A percentile compares a stretch with the other conserved stretches of the same genome.
phyloP scores from a whole-genome alignment of 2,329 filamentous ascomycete genomes.

The Cytospora schulzeri region DNA sequence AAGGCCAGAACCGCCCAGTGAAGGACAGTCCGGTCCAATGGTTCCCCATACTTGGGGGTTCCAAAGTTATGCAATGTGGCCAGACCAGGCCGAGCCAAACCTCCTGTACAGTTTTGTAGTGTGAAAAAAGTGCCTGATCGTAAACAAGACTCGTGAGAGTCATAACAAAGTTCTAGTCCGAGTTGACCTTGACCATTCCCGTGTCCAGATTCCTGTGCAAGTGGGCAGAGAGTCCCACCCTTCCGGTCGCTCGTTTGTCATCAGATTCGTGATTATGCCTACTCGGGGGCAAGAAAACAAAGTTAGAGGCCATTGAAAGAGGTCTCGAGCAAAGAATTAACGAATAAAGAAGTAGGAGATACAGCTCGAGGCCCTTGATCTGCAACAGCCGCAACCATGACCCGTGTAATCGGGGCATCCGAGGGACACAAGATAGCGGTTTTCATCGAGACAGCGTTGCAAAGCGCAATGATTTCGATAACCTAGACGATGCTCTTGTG shows the following conservation, averaged over 20 bases:
- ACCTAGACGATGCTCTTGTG: neutral
- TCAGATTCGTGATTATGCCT: neutral
- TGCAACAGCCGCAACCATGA: neutral
- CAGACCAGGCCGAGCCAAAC: neutral
- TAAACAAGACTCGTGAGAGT: neutral
- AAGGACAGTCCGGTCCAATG: too few species aligned
- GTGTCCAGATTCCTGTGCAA: neutral
- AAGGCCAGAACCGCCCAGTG: too few species aligned
- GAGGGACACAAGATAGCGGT: neutral
- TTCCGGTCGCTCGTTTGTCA: neutral
- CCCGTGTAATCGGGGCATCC: neutral
- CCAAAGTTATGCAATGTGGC: neutral
- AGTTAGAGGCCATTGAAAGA: neutral
- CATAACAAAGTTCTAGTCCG: neutral
- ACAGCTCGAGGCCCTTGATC: neutral
- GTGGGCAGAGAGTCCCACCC: neutral
- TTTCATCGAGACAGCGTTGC: neutral
- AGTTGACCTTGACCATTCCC: neutral
- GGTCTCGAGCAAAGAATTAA: too few species aligned
- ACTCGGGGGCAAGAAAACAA: neutral
- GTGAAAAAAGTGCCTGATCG: neutral
- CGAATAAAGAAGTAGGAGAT: too few species aligned
- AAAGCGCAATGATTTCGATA: neutral
- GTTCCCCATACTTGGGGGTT: too few species aligned
- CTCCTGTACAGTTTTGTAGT: neutral